Base-by-base conservation (phyloP, 139 green algal genomes). In the Chlamydomonas eustigma region DNA sequence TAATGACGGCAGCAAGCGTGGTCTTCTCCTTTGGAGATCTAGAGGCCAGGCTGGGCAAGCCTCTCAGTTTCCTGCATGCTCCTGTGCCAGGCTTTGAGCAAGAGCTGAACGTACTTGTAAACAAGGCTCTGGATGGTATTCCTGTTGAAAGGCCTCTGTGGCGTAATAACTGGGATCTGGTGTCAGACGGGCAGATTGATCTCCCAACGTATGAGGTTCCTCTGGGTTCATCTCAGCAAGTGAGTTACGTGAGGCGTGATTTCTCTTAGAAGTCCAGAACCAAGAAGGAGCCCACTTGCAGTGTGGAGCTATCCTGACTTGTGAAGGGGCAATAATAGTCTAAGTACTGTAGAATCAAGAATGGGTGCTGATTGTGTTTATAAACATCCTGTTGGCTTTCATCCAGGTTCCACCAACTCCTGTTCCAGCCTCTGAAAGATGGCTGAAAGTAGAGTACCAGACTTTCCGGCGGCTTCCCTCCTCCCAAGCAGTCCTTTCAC, bases 101-200 rank as follows among this genome's bases (percentile, higher is more conserved):
- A 1, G 58, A 84, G 79, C 52, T 84, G 51, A 30, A 39, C 39
- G 64, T 34, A 68, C 52, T 68, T 4, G 22, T 68, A 25, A 68
- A 68, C 52, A 37, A 70, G 63, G 44, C 44, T 18, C 44, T 58
- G 44, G 44, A 58, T 58, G 12, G 12, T 58, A 18, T 68, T 34
- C 76, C 58, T 39, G 36, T 50, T 2, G 78, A 76, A 37, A 65
- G 39, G 35, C 79, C 79, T 5, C 73, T 84, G 33, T 84, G 74
- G 74, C 79, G 79, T 58, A 84, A 84, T 69, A 84, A 84, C 74
- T 84, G 79, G 79, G 79, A 63, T 2, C 51, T 77, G 2, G 74
- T 69, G 24, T 51, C 65, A 74, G 80, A 32, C n/a, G 79, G 68
- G 31, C 65, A 77, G 37, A 37, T 84, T 39, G 66, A 39, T 50